A percentile compares a stretch with the other conserved stretches of the same genome.
These are phyloP conservation scores for Leccinum huronense DNA, from an alignment of 1,284 basidiomycete genomes.

Conservation along the genomic window DNA sequence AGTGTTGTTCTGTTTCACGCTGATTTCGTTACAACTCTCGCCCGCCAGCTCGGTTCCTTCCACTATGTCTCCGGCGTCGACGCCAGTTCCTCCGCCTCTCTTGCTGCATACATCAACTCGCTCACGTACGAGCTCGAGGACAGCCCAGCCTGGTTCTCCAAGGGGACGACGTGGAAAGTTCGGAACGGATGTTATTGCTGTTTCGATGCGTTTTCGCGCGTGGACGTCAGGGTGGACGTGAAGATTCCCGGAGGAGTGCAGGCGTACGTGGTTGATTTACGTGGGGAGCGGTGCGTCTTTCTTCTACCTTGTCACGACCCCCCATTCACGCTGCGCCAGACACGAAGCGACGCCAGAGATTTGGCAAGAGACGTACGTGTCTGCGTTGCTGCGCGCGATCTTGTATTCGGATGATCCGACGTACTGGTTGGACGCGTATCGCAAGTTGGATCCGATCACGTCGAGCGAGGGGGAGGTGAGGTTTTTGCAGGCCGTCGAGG, in stretches of 20 bases:
- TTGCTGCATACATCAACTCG: conserved; percentile 98
- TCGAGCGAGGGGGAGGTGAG: conserved; percentile 85
- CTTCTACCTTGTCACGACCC: not conserved
- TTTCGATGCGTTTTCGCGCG: conserved; percentile 97
- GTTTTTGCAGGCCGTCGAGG: conserved; percentile 90
- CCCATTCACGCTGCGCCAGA: conserved; percentile 40
- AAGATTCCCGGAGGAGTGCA: conserved; percentile 98
- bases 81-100: conserved; percentile 93
- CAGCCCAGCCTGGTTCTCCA: conserved; percentile 89
- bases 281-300: conserved; percentile 79
- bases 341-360: conserved; percentile 91
- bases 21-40: not conserved
- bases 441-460: conserved; percentile 94
- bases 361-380: conserved; percentile 98
- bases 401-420: conserved; percentile 95
- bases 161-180: conserved; percentile 87
- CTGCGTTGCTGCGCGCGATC: conserved; percentile 87
- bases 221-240: conserved; percentile 96
- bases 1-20: conserved; percentile 34
- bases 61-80: conserved; percentile 93
- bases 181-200: conserved; percentile 95
- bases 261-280: conserved; percentile 91
- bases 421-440: conserved; percentile 89
- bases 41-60: conserved; percentile 79
- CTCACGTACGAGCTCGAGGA: conserved; percentile 95